Evolutionary conservation across 75 land plant genomes (phyloP).

Genomic region (Chamaecyparis obtusa): DNA sequence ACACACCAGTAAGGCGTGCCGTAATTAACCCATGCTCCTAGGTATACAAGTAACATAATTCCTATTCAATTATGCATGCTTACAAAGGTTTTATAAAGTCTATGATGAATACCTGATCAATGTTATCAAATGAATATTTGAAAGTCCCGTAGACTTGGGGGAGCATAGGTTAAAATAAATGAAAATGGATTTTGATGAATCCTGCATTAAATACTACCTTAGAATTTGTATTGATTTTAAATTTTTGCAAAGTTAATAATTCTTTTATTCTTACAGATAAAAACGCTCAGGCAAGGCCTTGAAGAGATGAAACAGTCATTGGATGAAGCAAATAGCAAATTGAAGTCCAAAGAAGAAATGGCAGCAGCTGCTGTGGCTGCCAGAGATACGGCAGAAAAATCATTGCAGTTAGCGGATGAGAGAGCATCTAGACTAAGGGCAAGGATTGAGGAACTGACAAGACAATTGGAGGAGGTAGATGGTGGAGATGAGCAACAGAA

Average conservation of each 20-base stretch:
- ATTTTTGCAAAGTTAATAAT: neutral
- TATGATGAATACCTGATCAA: no score
- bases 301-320: conserved; percentile 55
- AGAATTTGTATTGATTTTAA: neutral
- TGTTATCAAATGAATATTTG: no score
- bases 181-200: neutral
- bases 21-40: no score
- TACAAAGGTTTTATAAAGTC: no score
- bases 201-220: neutral
- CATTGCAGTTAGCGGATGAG: conserved; percentile 75
- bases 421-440: conserved; percentile 81
- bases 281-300: conserved; percentile 54
- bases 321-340: conserved; percentile 71
- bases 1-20: no score
- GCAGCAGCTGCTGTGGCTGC: conserved; percentile 93
- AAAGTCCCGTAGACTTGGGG: no score
- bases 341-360: conserved; percentile 95
- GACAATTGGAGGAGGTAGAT: conserved; percentile 74
- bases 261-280: conserved; percentile 47
- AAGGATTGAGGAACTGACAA: conserved; percentile 78
- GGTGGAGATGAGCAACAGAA: conserved; percentile 33
- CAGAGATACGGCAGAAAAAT: conserved; percentile 89
- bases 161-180: neutral
- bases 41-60: no score
- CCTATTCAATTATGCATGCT: no score